Evolutionary conservation across 257 asterid genomes (phyloP), one percentile per base, ranked within the genome.

Genomic region (Hygrophila difformis): DNA sequence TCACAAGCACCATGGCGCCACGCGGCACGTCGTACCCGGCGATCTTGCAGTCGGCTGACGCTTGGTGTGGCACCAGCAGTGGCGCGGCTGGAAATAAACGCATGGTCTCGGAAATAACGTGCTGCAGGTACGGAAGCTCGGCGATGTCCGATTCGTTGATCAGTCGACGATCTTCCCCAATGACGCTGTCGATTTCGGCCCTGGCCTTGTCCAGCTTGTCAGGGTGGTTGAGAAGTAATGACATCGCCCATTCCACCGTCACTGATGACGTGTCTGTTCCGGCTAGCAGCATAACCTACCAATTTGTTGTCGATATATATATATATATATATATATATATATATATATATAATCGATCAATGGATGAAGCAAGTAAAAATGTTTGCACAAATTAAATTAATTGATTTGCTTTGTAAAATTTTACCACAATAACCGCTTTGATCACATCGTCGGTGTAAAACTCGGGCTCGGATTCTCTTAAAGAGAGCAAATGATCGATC

Each of bases 391-490:
- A n/a, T n/a, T n/a, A n/a, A n/a, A n/a, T n/a, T n/a, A n/a, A n/a
- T n/a, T n/a, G n/a, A n/a, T n/a, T n/a, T n/a, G n/a, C n/a, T n/a
- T n/a, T n/a, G n/a, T n/a, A n/a, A n/a, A n/a, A n/a, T n/a, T n/a
- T 39, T 39, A 71, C 91, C 71, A 57, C 23, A 6, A 76, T 61
- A 22, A 84, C 13, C 16, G 81, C 68, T 70, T 73, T 75, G 58
- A 79, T 77, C 61, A 66, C 61, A 17, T 18, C 59, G 49, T 84
- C 88, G 0, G 76, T 63, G 44, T 77, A 80, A 38, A 59, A 62
- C 17, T 73, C 83, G 0, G 85, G 81, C 17, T 84, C 68, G 0
- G 75, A 48, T 16, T 77, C 67, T 43, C 80, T 93, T 58, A 80
- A 44, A 33, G 70, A 52, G n/a, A 84, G 70, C 62, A 84, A 39